Base-by-base conservation (phyloP, 2,329 filamentous ascomycete species). In the Dothiorella sarmentorum region DNA sequence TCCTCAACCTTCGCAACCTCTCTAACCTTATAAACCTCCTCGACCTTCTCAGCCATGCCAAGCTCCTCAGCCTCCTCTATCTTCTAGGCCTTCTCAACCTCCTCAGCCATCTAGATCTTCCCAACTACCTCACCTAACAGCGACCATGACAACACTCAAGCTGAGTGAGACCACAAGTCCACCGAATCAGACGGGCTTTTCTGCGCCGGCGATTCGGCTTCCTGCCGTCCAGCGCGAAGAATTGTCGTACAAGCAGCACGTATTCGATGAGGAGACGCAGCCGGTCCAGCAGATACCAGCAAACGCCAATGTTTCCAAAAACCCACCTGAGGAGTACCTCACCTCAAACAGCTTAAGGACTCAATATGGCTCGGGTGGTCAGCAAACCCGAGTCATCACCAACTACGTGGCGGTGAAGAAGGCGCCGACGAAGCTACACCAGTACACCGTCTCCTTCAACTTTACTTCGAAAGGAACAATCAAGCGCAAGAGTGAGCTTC, bases 321-420 rank as follows among this genome's bases (percentile, higher is more conserved):
- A 13, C 9, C 5, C 31, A 4, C 47, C 31, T 4, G 6, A 26
- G 11, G 47, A 52, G 13, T 52, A 52, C 7, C 4, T 37, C 7
- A 17, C 10, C 5, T 37, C 47, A 3, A 52, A 52, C 20, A 52
- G 47, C 13, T 17, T 52, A 13, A 18, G 47, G 15, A 37, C 31
- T 4, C 13, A 52, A 7, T 52, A 37, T 20, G 47, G 47, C 2
- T 24, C 31, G 6, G 15, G 17, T 4, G 47, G 47, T 4, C 13
- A 24, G 7, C 7, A 1, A 4, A 17, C 22, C 3, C 47, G 33
- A 5, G 27, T 60, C 7, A 26, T 45, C 10, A 56, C 49, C 9
- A 60, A 60, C 27, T 60, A 60, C 43, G 26, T 60, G n/a, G 35
- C 11, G 27, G 27, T 56, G 2, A 56, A 55, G 27, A 35, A 55